A percentile compares a stretch with the other conserved stretches of the same genome.
Conservation (phyloP, 2,329 filamentous ascomycete genomes). For the Didymella glomerata region DNA sequence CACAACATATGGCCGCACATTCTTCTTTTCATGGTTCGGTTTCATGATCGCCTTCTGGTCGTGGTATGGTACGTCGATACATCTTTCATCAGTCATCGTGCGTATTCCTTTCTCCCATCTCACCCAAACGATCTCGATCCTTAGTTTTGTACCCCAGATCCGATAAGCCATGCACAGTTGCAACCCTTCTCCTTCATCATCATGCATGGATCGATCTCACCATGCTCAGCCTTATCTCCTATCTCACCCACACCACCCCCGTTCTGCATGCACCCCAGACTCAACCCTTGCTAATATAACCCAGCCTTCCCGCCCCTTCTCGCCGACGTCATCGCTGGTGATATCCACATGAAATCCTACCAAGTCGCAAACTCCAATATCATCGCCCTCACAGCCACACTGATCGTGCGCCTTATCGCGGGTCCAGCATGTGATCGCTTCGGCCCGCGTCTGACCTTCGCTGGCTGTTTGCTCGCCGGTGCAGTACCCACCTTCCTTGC, state of each 20-base stretch:
- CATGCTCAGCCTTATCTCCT: not conserved
- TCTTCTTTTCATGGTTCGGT: conserved; percentile 86
- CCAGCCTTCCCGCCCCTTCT: conserved; percentile 44
- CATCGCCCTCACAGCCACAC: conserved; percentile 66
- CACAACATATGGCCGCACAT: conserved; percentile 82
- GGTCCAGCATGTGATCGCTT: conserved; percentile 83
- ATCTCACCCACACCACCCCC: not conserved
- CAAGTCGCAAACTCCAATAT: conserved; percentile 90
- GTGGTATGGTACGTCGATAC: conserved; percentile 57
- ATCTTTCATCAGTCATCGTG: conserved; percentile 1
- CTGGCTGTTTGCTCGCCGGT: conserved; percentile 75
- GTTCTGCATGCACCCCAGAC: not conserved
- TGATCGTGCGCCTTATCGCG: conserved; percentile 71
- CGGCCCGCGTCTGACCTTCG: conserved; percentile 80
- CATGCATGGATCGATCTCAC: conserved; percentile 18
- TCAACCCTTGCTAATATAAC: conserved; percentile 13
- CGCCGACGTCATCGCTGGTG: conserved; percentile 71
- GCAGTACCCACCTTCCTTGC: conserved; percentile 84
- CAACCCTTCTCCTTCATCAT: conserved; percentile 1
- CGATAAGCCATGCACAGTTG: not conserved
- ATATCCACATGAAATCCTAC: conserved; percentile 72
- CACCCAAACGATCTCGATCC: not conserved
- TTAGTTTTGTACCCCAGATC: conserved; percentile 1
- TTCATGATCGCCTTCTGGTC: conserved; percentile 88
- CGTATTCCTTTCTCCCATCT: conserved; percentile 21